A percentile compares a stretch with the other conserved stretches of the same genome.
Conservation (phyloP, 441 rosid species). For the Sinapis alba region DNA sequence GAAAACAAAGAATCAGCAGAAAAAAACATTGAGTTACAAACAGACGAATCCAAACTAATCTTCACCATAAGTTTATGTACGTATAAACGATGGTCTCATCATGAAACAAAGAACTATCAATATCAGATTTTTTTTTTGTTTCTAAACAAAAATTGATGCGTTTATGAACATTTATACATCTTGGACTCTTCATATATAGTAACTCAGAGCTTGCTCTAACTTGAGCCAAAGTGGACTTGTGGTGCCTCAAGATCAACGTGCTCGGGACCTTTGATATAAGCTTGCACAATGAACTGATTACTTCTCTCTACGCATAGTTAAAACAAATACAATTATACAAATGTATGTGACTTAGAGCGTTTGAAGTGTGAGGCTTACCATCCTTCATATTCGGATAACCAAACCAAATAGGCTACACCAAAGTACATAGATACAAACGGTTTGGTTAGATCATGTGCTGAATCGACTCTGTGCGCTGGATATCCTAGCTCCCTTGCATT, state of each 20-base stretch:
- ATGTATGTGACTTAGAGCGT: not conserved
- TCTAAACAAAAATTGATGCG: too few relatives aligned
- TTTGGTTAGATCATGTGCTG: slow-evolving; percentile 63
- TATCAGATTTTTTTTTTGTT: too few relatives aligned
- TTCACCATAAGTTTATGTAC: too few relatives aligned
- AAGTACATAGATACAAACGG: slow-evolving; percentile 93
- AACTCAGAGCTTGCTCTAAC: slow-evolving; percentile 41
- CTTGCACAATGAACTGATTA: slow-evolving; percentile 76
- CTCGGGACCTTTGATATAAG: slow-evolving; percentile 72
- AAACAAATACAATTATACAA: not conserved
- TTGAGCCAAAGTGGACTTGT: slow-evolving; percentile 45
- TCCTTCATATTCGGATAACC: slow-evolving; percentile 86
- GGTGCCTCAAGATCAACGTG: slow-evolving; percentile 62
- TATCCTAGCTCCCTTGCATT: slow-evolving; percentile 72
- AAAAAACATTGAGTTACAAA: too few relatives aligned
- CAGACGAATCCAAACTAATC: too few relatives aligned
- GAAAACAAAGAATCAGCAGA: too few relatives aligned
- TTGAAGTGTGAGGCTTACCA: slow-evolving; percentile 46
- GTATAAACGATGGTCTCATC: too few relatives aligned
- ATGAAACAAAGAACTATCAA: too few relatives aligned
- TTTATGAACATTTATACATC: too few relatives aligned
- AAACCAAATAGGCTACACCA: slow-evolving; percentile 79
- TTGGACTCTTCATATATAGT: slow-evolving; percentile 40
- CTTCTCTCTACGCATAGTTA: slow-evolving; percentile 46
- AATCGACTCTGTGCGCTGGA: slow-evolving; percentile 72